A percentile compares a stretch with the other conserved stretches of the same genome.
phyloP scores from a whole-genome alignment of 768 basidiomycete species.

The Pholiota molesta region DNA sequence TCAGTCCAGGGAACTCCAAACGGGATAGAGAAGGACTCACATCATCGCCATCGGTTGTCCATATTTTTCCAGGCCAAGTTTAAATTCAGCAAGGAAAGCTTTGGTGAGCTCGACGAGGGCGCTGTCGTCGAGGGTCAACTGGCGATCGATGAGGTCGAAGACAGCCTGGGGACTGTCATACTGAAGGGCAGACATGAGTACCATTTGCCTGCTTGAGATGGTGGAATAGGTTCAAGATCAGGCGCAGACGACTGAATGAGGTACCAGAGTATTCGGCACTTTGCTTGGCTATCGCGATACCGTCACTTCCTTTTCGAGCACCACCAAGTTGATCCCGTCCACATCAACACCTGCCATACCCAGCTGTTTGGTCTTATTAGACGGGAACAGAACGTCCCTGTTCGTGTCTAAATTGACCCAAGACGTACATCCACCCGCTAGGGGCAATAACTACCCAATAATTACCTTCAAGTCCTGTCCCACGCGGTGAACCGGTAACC shows the following conservation, averaged over 20 bases:
- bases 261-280: slow-evolving; percentile 13
- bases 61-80: slow-evolving; percentile 71
- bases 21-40: slow-evolving; percentile 39
- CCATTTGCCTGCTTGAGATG: slow-evolving; percentile 32
- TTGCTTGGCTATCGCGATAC: slow-evolving; percentile 27
- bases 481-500: too few species aligned
- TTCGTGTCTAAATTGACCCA: too few species aligned
- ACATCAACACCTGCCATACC: too few species aligned
- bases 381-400: too few species aligned
- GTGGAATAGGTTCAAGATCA: slow-evolving; percentile 18
- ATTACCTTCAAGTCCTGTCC: too few species aligned
- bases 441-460: too few species aligned
- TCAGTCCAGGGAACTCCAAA: slow-evolving; percentile 1
- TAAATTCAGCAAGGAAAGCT: slow-evolving; percentile 82
- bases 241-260: background rate
- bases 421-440: too few species aligned
- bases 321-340: slow-evolving; percentile 12
- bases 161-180: slow-evolving; percentile 47
- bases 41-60: slow-evolving; percentile 93
- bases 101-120: slow-evolving; percentile 70
- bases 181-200: slow-evolving; percentile 44
- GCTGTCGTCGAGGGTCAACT: slow-evolving; percentile 69
- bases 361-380: too few species aligned
- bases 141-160: slow-evolving; percentile 68
- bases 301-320: slow-evolving; percentile 40